phyloP scores from a whole-genome alignment of 208 protist species.

The Leptomonas pyrrhocoris region DNA sequence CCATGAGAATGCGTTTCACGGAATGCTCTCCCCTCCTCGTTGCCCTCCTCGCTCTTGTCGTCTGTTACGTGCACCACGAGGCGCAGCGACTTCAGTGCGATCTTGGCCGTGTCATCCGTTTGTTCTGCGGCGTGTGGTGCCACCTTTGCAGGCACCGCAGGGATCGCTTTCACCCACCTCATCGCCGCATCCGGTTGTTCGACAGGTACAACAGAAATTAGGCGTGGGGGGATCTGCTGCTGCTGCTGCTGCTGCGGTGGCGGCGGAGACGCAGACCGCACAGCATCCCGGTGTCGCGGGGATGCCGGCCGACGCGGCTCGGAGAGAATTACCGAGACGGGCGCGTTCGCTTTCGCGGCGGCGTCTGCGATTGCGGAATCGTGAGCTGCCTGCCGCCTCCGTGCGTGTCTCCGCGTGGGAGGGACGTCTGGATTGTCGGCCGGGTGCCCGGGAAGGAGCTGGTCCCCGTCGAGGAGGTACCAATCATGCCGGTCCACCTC shows the following conservation, averaged over 20 bases:
- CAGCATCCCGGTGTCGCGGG: too few species aligned
- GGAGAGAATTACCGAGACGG: not conserved
- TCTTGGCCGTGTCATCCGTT: not conserved
- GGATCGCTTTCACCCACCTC: not conserved
- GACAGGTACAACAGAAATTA: not conserved
- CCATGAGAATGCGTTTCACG: too few species aligned
- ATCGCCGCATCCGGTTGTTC: not conserved
- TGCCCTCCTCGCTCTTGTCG: not conserved
- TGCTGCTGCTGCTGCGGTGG: not conserved
- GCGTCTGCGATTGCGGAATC: too few species aligned
- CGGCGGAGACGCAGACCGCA: not conserved
- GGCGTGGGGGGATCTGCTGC: not conserved
- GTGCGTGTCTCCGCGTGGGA: not conserved
- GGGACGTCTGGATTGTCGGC: not conserved
- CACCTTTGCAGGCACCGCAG: not conserved
- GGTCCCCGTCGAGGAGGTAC: slow-evolving; percentile 29
- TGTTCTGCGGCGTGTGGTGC: not conserved
- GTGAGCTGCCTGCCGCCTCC: not conserved
- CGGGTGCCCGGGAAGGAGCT: slow-evolving; percentile 9
- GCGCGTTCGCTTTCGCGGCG: not conserved
- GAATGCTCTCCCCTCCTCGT: not conserved
- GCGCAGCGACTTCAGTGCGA: slow-evolving; percentile 18
- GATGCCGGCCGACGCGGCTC: not conserved
- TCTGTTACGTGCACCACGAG: slow-evolving; percentile 10
- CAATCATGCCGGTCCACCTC: slow-evolving; percentile 11